Evolutionary conservation across 2,329 filamentous ascomycete species (phyloP), one percentile per base, ranked within the genome.

Genomic region (Botrytis fabae): DNA sequence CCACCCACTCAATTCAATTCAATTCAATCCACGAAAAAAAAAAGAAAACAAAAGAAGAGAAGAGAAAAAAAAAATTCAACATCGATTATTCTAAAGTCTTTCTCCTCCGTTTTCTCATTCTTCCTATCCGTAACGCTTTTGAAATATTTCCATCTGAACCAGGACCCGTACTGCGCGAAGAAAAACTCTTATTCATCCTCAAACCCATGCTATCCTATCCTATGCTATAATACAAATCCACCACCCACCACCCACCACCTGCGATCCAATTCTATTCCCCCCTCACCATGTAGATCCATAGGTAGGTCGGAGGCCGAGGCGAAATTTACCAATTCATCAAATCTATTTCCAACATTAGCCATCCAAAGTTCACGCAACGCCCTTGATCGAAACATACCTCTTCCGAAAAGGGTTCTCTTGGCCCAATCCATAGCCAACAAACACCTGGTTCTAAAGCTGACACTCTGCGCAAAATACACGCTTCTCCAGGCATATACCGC

Each of bases 371-470:
- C 46, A 35, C 4, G 57, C 28, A 4, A 32, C 22, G 10, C 22
- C 1, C 25, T 57, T 9, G 1, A 22, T 28, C 9, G 57, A 38
- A 71, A 72, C 78, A 77, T 69, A 98, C 95, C 96, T 91, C 96
- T 88, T 77, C 96, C 96, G 85, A 99, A 99, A 35, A 99, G 83
- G 20, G 94, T 93, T 81, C 97, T 88, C 89, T 98, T 99, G n/a
- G 90, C 91, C 96, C 96, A 99, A 82, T 99, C 96, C 96, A 99
- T 98, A 28, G 94, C 94, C 83, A 99, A 86, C 80, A 99, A 83
- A 76, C 94, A 89, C 75, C 95, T 89, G 40, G 96, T 99, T 77
- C 96, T 86, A 74, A 98, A 87, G 82, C 95, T 98, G 65, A 99
- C 96, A 80, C 94, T 97, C 86, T 99, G 94, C 20, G 96, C 94